Evolutionary conservation across 1,284 basidiomycete species (phyloP).

Genomic region (Naganishia liquefaciens): DNA sequence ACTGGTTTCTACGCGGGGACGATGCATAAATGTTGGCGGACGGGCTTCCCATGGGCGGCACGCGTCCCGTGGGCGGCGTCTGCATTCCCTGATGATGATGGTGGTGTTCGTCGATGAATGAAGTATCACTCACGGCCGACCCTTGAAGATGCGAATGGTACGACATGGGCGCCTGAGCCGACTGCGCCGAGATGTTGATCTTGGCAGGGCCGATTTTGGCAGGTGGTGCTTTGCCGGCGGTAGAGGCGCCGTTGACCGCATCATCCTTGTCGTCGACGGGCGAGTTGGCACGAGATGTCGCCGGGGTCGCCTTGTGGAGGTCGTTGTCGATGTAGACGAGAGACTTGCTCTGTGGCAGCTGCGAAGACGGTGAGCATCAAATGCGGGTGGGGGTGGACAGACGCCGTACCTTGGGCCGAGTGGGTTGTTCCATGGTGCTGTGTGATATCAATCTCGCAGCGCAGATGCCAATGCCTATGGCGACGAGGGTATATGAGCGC

Average conservation of each 20-base stretch:
- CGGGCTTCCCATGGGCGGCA: background rate
- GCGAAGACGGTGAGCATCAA: background rate
- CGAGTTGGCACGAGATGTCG: constrained; percentile 21
- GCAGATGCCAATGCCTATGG: no score
- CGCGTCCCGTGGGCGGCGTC: no score
- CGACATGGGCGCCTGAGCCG: background rate
- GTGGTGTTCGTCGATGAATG: constrained; percentile 3
- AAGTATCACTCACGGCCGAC: constrained; percentile 4
- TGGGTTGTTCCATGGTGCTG: constrained; percentile 17
- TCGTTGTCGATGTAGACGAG: constrained; percentile 49
- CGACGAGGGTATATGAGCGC: no score
- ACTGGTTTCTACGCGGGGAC: constrained; percentile 8
- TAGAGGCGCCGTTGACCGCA: background rate
- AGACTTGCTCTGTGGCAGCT: constrained; percentile 48
- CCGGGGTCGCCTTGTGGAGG: constrained; percentile 25
- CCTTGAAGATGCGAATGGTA: background rate
- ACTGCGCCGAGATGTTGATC: background rate
- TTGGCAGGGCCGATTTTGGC: background rate
- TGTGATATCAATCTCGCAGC: no score
- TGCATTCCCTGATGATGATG: background rate
- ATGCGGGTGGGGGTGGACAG: background rate
- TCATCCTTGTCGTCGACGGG: background rate
- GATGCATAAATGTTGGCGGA: background rate
- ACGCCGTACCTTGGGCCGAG: constrained; percentile 19
- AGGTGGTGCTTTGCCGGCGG: background rate